Evolutionary conservation across 345 rosid species (phyloP).

Genomic region (Theobroma cacao): DNA sequence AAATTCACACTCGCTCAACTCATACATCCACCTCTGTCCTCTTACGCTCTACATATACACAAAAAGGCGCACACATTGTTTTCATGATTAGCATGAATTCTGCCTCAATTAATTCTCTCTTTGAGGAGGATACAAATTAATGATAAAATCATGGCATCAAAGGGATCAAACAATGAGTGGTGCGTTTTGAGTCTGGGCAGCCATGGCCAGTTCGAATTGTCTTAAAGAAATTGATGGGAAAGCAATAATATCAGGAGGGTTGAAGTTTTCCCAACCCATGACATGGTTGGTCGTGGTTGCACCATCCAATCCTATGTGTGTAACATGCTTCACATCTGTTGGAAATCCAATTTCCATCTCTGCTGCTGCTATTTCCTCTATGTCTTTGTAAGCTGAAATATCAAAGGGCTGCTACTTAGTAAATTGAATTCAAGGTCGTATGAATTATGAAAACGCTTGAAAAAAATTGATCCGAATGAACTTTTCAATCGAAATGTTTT

Average conservation of each 20-base stretch:
- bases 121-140: not conserved
- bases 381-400: slow-evolving; percentile 51
- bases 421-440: no score
- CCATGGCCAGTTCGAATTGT: slow-evolving; percentile 33
- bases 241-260: slow-evolving; percentile 17
- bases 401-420: not conserved
- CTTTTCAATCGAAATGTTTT: no score
- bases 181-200: slow-evolving; percentile 23
- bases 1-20: no score
- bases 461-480: no score
- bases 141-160: not conserved
- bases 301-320: slow-evolving; percentile 79
- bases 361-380: slow-evolving; percentile 39
- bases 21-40: no score
- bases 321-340: slow-evolving; percentile 83
- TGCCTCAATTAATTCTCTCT: not conserved
- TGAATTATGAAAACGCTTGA: no score
- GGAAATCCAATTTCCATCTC: slow-evolving; percentile 73
- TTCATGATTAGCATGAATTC: not conserved
- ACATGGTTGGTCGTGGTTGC: slow-evolving; percentile 28
- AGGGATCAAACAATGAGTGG: not conserved
- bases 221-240: slow-evolving; percentile 22
- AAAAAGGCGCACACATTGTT: not conserved
- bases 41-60: not conserved
- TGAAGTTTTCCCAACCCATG: slow-evolving; percentile 27